Percentiles rank a stretch among this genome's conserved stretches.
Conservation (phyloP, 2,329 filamentous ascomycete genomes). For the Aplosporella prunicola region DNA sequence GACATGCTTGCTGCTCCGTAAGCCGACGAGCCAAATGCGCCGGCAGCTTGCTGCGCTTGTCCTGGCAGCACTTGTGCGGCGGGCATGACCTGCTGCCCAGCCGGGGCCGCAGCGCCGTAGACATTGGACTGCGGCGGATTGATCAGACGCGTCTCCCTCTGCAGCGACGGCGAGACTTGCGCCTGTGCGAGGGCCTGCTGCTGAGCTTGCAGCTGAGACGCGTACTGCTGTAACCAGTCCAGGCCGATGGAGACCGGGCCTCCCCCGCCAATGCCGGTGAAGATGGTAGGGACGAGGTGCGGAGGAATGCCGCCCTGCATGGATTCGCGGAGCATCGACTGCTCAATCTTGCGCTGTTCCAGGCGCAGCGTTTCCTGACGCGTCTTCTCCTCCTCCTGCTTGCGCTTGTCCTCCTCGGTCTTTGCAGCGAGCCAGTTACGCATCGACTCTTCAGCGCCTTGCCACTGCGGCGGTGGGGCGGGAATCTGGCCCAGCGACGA, state of each 20-base stretch:
- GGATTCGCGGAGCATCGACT: constrained; percentile 44
- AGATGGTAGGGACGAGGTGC: constrained; percentile 44
- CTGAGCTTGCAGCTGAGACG: constrained; percentile 34
- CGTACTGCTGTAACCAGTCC: constrained; percentile 44
- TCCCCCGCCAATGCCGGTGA: constrained; percentile 42
- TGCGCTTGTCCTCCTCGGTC: constrained; percentile 43
- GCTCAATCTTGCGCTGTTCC: constrained; percentile 44
- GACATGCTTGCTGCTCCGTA: constrained; percentile 23
- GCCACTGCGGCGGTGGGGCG: constrained; percentile 37
- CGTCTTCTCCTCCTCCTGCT: constrained; percentile 46
- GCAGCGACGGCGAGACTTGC: constrained; percentile 27
- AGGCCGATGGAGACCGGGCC: constrained; percentile 39
- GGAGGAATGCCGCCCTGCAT: constrained; percentile 43
- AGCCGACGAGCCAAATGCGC: constrained; percentile 29
- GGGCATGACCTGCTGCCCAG: constrained; percentile 23
- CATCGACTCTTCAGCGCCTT: constrained; percentile 43
- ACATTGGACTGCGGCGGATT: constrained; percentile 26
- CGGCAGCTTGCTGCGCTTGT: constrained; percentile 30
- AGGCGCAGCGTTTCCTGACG: constrained; percentile 40
- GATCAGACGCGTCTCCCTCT: constrained; percentile 34
- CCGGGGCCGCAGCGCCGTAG: constrained; percentile 23
- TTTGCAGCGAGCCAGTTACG: constrained; percentile 43
- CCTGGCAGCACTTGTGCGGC: constrained; percentile 27
- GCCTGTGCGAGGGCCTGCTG: constrained; percentile 33
- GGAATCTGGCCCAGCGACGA: constrained; percentile 34